Evolutionary conservation across 2,329 filamentous ascomycete species (phyloP), one percentile per base, ranked within the genome.

Genomic region (Ophiostoma ips): DNA sequence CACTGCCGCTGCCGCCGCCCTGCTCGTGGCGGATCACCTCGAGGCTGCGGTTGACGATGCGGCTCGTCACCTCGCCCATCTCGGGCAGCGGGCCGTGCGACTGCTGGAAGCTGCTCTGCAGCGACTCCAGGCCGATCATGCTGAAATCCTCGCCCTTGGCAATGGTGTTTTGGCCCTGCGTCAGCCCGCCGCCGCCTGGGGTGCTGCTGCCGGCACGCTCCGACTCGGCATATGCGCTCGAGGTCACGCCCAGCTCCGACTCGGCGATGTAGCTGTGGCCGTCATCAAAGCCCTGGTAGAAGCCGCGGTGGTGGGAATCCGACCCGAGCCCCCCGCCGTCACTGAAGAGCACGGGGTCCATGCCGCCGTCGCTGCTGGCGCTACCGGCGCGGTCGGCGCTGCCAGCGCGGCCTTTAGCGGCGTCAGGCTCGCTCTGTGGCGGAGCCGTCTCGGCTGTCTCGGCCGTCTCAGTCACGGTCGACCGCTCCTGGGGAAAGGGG

Each of bases 31-130:
- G 66, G 34, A 77, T 57, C 3, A 71, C 70, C 55, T 76, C 72
- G 8, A 79, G 59, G 0, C 73, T 74, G 34, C 69, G 70, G 57
- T 73, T 76, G 49, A 79, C 75, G 45, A 79, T 76, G 37, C 72
- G 59, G 49, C 70, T 77, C 0, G 76, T 78, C 31, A 71, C 70
- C 16, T 79, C 74, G 4, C 75, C 76, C 54, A 77, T 66, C 30
- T 76, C 71, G 9, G 68, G 64, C 3, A 66, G 60, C 1, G 60
- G 56, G 0, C 73, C 75, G 2, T 71, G 72, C 16, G 79, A 50
- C 50, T 52, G 49, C 5, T 53, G 46, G 34, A 59, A 49, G 8
- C 43, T 45, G 51, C 53, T 54, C 16, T 50, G 40, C 37, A 57
- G 47, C 10, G 54, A 56, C 2, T 57, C 54, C 34, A 57, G 50